Conservation (phyloP, 1,139 yeast genomes). For the Petasospora fabianii region DNA sequence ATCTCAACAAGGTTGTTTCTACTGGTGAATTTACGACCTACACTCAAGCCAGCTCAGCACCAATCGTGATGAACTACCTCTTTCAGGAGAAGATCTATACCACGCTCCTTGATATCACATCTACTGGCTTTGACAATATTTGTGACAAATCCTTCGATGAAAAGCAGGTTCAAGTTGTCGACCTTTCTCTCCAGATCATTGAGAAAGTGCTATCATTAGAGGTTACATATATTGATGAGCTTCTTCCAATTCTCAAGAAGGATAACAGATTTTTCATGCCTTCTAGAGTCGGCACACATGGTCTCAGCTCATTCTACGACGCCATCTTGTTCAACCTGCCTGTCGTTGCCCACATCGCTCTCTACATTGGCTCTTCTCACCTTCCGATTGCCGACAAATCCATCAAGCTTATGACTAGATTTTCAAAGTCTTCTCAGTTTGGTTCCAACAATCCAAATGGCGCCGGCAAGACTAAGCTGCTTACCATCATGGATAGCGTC, state of each 20-base stretch:
- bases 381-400: constrained; percentile 49
- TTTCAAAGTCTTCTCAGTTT: constrained; percentile 51
- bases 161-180: constrained; percentile 34
- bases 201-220: constrained; percentile 53
- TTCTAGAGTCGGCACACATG: constrained; percentile 54
- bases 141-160: constrained; percentile 38
- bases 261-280: constrained; percentile 42
- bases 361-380: constrained; percentile 62
- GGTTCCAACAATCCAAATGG: constrained; percentile 36
- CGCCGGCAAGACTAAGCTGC: constrained; percentile 56
- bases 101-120: constrained; percentile 52
- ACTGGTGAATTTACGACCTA: constrained; percentile 38
- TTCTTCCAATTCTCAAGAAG: constrained; percentile 39
- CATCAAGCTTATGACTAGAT: constrained; percentile 47
- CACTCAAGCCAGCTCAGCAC: constrained; percentile 61
- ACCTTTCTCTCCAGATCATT: constrained; percentile 41
- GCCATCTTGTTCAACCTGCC: constrained; percentile 66
- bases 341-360: constrained; percentile 61
- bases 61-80: constrained; percentile 57
- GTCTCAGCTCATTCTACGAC: constrained; percentile 63
- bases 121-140: constrained; percentile 51
- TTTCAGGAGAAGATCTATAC: constrained; percentile 56
- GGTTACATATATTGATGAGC: constrained; percentile 48
- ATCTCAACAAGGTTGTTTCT: constrained; percentile 47
- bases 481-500: constrained; percentile 68